Base-by-base conservation (phyloP, 495 filamentous ascomycete genomes). In the Penicillium atrosanguineum region DNA sequence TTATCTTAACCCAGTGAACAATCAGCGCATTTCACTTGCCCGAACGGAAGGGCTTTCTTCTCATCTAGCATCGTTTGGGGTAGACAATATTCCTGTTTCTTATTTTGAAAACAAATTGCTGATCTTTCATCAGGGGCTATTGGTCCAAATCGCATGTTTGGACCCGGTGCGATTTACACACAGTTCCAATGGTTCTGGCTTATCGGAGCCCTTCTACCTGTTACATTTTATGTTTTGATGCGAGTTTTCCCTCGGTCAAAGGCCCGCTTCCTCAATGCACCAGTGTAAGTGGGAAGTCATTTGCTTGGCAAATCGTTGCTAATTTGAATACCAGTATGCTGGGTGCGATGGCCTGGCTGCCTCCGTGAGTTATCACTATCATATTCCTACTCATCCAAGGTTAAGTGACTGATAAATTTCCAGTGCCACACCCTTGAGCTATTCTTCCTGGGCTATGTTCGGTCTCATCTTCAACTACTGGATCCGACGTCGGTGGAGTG, bases 41-140 rank as follows among this genome's bases (percentile, higher is more conserved):
- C 83, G 0, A 79, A 79, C 29, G 82, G 81, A 3, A 68, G 73
- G 6, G 76, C 81, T 19, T 87, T 87, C 64, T 86, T 84, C 63
- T 79, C 79, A 15, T 77, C 76, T 5, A 83, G 80, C 3, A 79
- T 85, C n/a, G 82, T 84, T 34, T 86, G 61, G 61, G 61, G 61
- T 63, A 25, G 34, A 47, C 51, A 18, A 19, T 44, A 4, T 31
- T 0, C 1, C 16, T 36, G 7, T 14, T 41, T 41, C 26, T 40
- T 28, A 4, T 12, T 25, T 52, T 8, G n/a, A 25, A 4, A 29
- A 11, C 14, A 26, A 11, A 28, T 25, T 34, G 43, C 56, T 4
- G 56, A 26, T 18, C 2, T 16, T 26, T 23, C 19, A 16, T 77
- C n/a, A 81, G 83, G 83, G 21, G 73, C 84, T 14, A 80, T 85